Base-by-base conservation (phyloP, 176 grass and related monocot species). In the Triticum turgidum region DNA sequence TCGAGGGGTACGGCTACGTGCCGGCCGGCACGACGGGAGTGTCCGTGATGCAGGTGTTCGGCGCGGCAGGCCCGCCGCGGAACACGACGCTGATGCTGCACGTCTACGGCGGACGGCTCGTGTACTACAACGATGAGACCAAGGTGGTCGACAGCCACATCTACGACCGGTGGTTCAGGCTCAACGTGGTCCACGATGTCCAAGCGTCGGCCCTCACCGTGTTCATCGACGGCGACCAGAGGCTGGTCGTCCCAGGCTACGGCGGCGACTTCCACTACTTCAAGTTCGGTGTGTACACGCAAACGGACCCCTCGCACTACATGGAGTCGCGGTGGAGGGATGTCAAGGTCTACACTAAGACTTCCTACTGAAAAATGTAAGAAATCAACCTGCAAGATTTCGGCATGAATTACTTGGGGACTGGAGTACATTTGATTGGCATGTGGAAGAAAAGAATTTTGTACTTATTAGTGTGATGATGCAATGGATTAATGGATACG, bases 151-250 rank as follows among this genome's bases (percentile, higher is more conserved):
- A 90, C 64, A 66, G 4, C 29, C 1, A 35, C 34, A 82, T 95
- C 76, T 84, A 69, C 34, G 68, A 75, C 73, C 58, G 86, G 22
- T 90, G 90, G 90, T 92, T 92, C 66, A 68, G 73, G 49, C 77
- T 92, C 18, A 95, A 95, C 84, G 88, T 92, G 21, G 84, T 95
- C 39, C 90, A 92, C 61, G 86, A 89, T 15, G 66, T 92, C 25
- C 76, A 45, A 4, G 68, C 49, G 0, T 69, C 18, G 65, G 20
- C 0, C 14, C 75, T 91, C 44, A 24, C 34, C 25, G 74, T 86
- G 80, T 88, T 83, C 77, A n/a, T 91, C 25, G 59, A 84, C 44
- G 76, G 76, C 22, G 32, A 74, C n/a, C 6, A 67, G 69, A 79
- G 86, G 65, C 80, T 85, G 54, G 7, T 5, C 34, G 62, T 87